A percentile compares a stretch with the other conserved stretches of the same genome.
Evolutionary conservation across 768 basidiomycete genomes (phyloP).

Genomic region (Erythrobasidium yunnanense): DNA sequence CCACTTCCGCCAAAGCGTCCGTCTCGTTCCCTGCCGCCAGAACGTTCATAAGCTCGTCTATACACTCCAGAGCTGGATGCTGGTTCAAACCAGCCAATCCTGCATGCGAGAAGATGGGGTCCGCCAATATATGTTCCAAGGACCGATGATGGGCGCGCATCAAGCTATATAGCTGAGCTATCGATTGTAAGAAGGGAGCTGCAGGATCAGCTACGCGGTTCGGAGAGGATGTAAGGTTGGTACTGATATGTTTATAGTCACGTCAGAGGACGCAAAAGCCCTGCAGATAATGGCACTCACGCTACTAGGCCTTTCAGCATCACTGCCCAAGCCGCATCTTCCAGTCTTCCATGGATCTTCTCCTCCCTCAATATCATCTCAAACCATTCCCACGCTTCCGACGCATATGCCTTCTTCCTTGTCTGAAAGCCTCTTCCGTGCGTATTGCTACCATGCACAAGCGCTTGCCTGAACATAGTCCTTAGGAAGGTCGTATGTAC

Average conservation of each 20-base stretch:
- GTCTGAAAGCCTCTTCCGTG: slow-evolving; percentile 26
- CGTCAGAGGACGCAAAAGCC: background rate
- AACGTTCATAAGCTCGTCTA: slow-evolving; percentile 24
- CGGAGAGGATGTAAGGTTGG: slow-evolving; percentile 20
- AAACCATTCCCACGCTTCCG: slow-evolving; percentile 44
- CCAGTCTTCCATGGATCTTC: slow-evolving; percentile 55
- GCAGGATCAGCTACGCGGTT: slow-evolving; percentile 28
- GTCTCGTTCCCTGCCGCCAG: slow-evolving; percentile 19
- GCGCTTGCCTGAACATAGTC: slow-evolving; percentile 31
- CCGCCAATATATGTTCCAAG: slow-evolving; percentile 1
- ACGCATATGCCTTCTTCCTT: slow-evolving; percentile 1
- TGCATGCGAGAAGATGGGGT: slow-evolving; percentile 18
- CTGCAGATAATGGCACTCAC: slow-evolving; percentile 42
- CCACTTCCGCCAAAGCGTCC: slow-evolving; percentile 5
- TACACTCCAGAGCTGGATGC: slow-evolving; percentile 20
- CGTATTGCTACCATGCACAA: background rate
- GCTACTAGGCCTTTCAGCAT: slow-evolving; percentile 55
- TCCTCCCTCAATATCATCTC: slow-evolving; percentile 52
- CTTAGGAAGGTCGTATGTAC: slow-evolving; percentile 37
- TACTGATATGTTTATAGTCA: slow-evolving; percentile 15
- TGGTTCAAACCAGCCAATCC: slow-evolving; percentile 23
- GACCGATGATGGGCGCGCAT: slow-evolving; percentile 19
- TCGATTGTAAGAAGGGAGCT: slow-evolving; percentile 28
- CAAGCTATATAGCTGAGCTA: background rate
- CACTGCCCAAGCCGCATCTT: slow-evolving; percentile 54